A percentile compares a stretch with the other conserved stretches of the same genome.
Evolutionary conservation across 495 filamentous ascomycete genomes (phyloP).

Genomic region (Apodospora peruviana): DNA sequence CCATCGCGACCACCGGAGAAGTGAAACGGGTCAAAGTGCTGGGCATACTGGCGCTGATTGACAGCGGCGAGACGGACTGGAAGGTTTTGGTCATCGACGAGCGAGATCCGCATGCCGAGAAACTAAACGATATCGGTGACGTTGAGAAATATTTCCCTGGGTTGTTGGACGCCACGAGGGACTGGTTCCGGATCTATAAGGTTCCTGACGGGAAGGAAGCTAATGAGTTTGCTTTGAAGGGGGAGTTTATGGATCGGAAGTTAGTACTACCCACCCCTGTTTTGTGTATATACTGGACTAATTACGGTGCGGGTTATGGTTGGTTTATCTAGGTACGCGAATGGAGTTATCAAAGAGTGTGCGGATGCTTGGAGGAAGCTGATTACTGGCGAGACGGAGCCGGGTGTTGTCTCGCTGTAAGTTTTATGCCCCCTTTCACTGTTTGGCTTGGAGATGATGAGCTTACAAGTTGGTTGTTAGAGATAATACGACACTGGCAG

Average conservation of each 20-base stretch:
- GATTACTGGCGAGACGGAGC: constrained; percentile 13
- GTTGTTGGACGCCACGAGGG: constrained; percentile 17
- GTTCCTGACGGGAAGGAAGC: constrained; percentile 12
- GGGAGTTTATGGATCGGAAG: constrained; percentile 5
- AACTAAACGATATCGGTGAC: constrained; percentile 22
- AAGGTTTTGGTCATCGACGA: constrained; percentile 27
- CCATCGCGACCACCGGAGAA: constrained; percentile 5
- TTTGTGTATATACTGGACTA: neutral
- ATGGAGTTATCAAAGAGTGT: constrained; percentile 13
- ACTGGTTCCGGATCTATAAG: constrained; percentile 24
- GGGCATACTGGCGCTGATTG: constrained; percentile 27
- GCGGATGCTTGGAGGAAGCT: constrained; percentile 15
- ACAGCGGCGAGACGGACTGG: constrained; percentile 32
- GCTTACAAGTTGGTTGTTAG: no score
- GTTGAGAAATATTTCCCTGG: constrained; percentile 21
- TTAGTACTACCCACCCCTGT: no score
- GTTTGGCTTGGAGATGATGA: neutral
- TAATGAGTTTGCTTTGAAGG: constrained; percentile 15
- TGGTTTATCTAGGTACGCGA: constrained; percentile 7
- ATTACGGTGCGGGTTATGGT: neutral
- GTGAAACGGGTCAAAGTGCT: constrained; percentile 23
- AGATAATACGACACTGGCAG: constrained; percentile 19
- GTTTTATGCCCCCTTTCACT: neutral
- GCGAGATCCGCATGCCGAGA: constrained; percentile 15
- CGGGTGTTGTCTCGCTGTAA: constrained; percentile 9